Conservation (phyloP, 495 filamentous ascomycete genomes). For the Aspergillus wentii region DNA sequence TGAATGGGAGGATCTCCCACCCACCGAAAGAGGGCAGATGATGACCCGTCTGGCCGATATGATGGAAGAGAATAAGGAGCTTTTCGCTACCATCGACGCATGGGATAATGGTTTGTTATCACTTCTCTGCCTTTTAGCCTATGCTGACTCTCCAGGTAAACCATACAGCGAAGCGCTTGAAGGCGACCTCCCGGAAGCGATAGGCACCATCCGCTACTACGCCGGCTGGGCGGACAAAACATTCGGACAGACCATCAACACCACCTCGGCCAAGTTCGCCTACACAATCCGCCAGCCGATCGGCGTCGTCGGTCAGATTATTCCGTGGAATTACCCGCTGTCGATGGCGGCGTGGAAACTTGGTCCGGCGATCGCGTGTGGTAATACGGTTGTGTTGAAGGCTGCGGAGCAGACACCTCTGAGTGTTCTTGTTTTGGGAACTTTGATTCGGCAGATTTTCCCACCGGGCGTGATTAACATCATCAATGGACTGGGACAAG, state of each 20-base stretch:
- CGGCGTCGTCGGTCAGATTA: slow-evolving; percentile 88
- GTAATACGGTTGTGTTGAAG: slow-evolving; percentile 86
- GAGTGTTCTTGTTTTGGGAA: slow-evolving; percentile 71
- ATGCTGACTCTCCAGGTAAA: slow-evolving; percentile 43
- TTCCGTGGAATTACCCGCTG: slow-evolving; percentile 88
- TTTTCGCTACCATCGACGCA: slow-evolving; percentile 84
- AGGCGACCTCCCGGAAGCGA: slow-evolving; percentile 69
- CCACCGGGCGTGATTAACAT: slow-evolving; percentile 92
- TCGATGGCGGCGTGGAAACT: slow-evolving; percentile 92
- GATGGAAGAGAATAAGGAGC: slow-evolving; percentile 61
- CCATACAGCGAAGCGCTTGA: slow-evolving; percentile 68
- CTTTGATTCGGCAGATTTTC: slow-evolving; percentile 79
- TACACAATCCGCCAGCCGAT: slow-evolving; percentile 87
- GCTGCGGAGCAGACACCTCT: slow-evolving; percentile 89
- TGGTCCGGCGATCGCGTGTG: slow-evolving; percentile 78
- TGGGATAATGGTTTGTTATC: slow-evolving; percentile 73
- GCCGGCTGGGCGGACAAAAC: slow-evolving; percentile 91
- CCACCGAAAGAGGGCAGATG: slow-evolving; percentile 68
- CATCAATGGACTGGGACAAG: slow-evolving; percentile 74
- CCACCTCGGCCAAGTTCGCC: slow-evolving; percentile 70
- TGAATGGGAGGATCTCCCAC: slow-evolving; percentile 71
- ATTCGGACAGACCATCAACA: slow-evolving; percentile 83
- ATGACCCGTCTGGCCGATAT: slow-evolving; percentile 73
- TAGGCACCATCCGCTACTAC: slow-evolving; percentile 73
- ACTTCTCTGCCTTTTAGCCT: background rate